These are phyloP conservation scores for Globisporangium irregulare DNA, from an alignment of 352 stramenopile species.

Conservation along the genomic window DNA sequence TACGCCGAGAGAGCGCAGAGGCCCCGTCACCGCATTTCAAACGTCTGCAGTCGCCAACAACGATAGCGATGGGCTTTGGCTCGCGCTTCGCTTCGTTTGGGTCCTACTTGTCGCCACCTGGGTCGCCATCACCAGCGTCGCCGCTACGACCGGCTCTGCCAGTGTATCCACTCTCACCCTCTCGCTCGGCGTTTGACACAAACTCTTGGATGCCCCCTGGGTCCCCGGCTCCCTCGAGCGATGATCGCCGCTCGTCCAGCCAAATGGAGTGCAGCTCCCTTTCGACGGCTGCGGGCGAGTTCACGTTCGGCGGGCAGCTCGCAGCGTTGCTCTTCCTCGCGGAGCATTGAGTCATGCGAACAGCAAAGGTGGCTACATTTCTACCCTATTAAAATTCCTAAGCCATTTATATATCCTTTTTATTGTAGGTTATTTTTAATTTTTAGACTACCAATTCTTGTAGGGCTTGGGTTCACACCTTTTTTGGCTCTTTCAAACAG, in stretches of 20 bases:
- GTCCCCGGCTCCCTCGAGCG: neutral
- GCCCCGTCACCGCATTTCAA: constrained; percentile 24
- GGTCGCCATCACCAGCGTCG: constrained; percentile 8
- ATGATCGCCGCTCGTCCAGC: constrained; percentile 27
- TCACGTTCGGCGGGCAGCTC: constrained; percentile 43
- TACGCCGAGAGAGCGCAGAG: constrained; percentile 26
- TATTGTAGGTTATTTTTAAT: too few relatives aligned
- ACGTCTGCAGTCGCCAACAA: constrained; percentile 20
- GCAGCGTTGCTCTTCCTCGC: constrained; percentile 43
- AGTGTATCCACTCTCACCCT: neutral
- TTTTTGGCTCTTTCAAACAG: too few relatives aligned
- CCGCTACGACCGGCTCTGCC: constrained; percentile 1
- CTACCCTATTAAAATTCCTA: too few relatives aligned
- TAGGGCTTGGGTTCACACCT: too few relatives aligned
- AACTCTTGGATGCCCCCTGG: neutral
- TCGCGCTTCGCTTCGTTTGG: constrained; percentile 46
- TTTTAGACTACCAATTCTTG: too few relatives aligned
- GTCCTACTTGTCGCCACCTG: neutral
- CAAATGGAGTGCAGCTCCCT: constrained; percentile 31
- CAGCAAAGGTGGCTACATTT: too few relatives aligned
- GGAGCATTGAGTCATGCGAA: neutral
- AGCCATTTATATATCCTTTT: too few relatives aligned
- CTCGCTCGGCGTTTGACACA: neutral
- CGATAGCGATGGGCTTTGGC: constrained; percentile 13
- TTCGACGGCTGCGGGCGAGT: constrained; percentile 27